These are phyloP conservation scores for Rutidosis leptorrhynchoides DNA, from an alignment of 129 eudicot species.

Conservation along the genomic window DNA sequence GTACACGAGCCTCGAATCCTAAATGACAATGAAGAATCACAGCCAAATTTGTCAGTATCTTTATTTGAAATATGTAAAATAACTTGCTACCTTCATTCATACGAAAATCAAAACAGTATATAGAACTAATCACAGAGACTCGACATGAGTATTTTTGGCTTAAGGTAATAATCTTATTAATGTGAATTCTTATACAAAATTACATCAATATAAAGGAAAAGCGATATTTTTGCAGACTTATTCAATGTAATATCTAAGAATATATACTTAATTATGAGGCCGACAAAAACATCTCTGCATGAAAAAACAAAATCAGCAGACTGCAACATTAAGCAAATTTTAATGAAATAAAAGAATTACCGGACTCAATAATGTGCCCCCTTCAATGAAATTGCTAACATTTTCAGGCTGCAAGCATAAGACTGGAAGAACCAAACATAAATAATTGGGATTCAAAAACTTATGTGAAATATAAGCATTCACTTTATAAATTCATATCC, in stretches of 20 bases:
- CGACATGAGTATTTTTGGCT: background rate
- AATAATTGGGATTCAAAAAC: background rate
- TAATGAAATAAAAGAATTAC: conserved; percentile 34
- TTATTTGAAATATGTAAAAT: background rate
- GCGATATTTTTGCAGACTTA: background rate
- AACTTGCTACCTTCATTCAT: background rate
- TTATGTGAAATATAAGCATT: background rate
- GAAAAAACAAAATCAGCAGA: background rate
- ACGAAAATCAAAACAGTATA: background rate
- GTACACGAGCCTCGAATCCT: conserved; percentile 68
- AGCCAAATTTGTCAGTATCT: background rate
- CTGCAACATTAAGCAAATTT: background rate
- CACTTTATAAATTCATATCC: background rate
- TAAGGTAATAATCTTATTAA: background rate
- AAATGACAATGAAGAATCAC: conserved; percentile 18
- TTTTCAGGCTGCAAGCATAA: conserved; percentile 67
- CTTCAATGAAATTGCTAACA: conserved; percentile 66
- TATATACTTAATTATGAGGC: background rate
- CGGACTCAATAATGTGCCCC: conserved; percentile 57
- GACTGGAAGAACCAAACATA: conserved; percentile 38
- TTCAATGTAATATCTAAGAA: background rate
- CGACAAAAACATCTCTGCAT: background rate
- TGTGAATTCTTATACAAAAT: background rate
- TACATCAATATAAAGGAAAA: background rate
- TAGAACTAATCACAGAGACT: background rate